phyloP scores from a whole-genome alignment of 1,284 basidiomycete species.

The Paramarasmius palmivorus region DNA sequence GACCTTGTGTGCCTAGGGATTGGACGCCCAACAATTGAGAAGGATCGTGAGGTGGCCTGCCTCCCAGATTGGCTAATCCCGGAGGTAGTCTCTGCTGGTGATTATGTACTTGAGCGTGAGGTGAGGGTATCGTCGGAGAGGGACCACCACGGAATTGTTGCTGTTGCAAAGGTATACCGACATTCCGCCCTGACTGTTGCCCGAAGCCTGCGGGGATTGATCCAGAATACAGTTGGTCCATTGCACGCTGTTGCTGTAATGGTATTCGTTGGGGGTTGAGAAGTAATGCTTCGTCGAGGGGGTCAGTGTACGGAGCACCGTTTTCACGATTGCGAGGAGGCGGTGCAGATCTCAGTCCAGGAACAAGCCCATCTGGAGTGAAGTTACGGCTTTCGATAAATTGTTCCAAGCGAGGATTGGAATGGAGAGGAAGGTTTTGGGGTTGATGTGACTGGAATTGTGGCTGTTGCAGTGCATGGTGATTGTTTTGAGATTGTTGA shows the following conservation, averaged over 20 bases:
- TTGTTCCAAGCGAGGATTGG: slow-evolving; percentile 55
- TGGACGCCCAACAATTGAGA: slow-evolving; percentile 61
- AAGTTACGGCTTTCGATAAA: slow-evolving; percentile 76
- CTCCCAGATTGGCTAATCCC: slow-evolving; percentile 81
- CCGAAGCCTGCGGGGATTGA: slow-evolving; percentile 48
- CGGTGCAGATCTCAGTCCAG: slow-evolving; percentile 68
- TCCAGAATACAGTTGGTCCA: slow-evolving; percentile 60
- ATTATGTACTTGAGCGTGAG: slow-evolving; percentile 46
- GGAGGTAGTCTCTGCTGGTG: slow-evolving; percentile 62
- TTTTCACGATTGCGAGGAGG: slow-evolving; percentile 63
- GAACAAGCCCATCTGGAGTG: slow-evolving; percentile 81
- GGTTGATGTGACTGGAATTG: slow-evolving; percentile 48
- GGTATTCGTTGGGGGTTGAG: slow-evolving; percentile 57
- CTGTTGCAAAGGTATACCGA: slow-evolving; percentile 58
- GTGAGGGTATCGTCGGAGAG: slow-evolving; percentile 51
- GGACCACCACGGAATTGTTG: slow-evolving; percentile 68
- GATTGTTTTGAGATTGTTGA: slow-evolving; percentile 34
- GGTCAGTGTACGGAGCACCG: slow-evolving; percentile 55
- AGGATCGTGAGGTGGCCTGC: slow-evolving; percentile 76
- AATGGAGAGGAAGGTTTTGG: slow-evolving; percentile 32
- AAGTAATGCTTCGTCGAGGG: slow-evolving; percentile 60
- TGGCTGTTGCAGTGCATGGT: slow-evolving; percentile 39
- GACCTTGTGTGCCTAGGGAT: slow-evolving; percentile 43
- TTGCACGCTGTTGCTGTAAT: slow-evolving; percentile 45
- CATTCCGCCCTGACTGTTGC: slow-evolving; percentile 55